phyloP scores from a whole-genome alignment of 2,329 filamentous ascomycete species.

The Lachnum nothofagi region DNA sequence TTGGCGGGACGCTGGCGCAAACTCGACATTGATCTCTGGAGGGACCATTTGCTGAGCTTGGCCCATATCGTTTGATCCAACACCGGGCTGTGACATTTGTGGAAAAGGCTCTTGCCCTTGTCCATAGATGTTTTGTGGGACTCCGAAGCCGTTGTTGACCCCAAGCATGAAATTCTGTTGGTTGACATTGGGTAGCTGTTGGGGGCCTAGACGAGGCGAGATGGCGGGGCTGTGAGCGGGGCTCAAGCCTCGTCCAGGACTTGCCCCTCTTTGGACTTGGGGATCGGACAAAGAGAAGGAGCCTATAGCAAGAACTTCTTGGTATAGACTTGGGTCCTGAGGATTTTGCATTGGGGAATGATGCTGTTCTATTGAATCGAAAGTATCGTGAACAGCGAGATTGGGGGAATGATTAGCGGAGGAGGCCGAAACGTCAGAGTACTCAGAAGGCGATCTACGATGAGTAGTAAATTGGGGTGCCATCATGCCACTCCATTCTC shows the following conservation, averaged over 20 bases:
- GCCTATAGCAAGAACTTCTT: conserved; percentile 71
- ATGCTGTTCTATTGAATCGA: conserved; percentile 65
- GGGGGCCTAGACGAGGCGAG: conserved; percentile 55
- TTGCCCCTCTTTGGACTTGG: conserved; percentile 47
- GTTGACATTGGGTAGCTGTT: conserved; percentile 49
- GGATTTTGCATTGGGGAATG: conserved; percentile 77
- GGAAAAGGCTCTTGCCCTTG: conserved; percentile 44
- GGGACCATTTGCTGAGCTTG: conserved; percentile 74
- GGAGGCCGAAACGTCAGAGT: conserved; percentile 82
- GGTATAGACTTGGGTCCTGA: conserved; percentile 67
- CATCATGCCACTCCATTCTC: conserved; percentile 55
- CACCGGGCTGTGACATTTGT: conserved; percentile 39
- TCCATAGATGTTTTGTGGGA: conserved; percentile 47
- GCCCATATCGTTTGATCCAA: conserved; percentile 55
- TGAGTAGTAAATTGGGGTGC: conserved; percentile 70
- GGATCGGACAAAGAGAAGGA: conserved; percentile 75
- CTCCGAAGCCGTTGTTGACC: conserved; percentile 43
- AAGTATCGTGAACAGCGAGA: conserved; percentile 69
- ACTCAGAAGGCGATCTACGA: conserved; percentile 80
- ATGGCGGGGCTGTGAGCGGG: conserved; percentile 71
- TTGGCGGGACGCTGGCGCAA: conserved; percentile 68
- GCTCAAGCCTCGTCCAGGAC: conserved; percentile 68
- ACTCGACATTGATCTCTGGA: conserved; percentile 93
- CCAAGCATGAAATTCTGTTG: conserved; percentile 44
- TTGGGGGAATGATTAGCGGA: conserved; percentile 82